A percentile compares a stretch with the other conserved stretches of the same genome.
Conservation (phyloP, 306 rosid species). For the Pterocarpus santalinus region DNA sequence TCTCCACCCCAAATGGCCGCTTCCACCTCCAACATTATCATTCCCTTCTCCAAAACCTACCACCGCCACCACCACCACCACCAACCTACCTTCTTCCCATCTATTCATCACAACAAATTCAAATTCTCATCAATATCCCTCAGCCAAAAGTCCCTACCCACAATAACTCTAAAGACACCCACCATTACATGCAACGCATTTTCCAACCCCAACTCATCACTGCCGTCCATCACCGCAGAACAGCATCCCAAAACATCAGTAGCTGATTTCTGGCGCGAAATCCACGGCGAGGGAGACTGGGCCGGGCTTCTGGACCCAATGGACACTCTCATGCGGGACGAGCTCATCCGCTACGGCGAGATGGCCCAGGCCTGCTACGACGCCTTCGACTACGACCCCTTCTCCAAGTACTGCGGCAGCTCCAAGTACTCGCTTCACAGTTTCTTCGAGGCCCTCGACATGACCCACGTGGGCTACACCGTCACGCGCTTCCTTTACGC, state of each 20-base stretch:
- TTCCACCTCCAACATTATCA: no score
- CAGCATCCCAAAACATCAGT: background rate
- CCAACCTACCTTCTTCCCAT: no score
- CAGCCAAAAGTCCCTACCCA: no score
- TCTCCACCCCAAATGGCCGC: no score
- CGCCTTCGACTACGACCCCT: slow-evolving; percentile 79
- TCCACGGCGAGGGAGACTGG: slow-evolving; percentile 80
- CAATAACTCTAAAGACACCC: background rate
- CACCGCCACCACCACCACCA: no score
- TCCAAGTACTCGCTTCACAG: slow-evolving; percentile 51
- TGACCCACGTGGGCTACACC: slow-evolving; percentile 52
- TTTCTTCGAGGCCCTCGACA: slow-evolving; percentile 47
- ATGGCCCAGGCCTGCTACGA: slow-evolving; percentile 90
- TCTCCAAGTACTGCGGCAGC: slow-evolving; percentile 80
- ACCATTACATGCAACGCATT: slow-evolving; percentile 10
- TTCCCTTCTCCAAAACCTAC: no score
- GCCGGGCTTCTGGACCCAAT: slow-evolving; percentile 71
- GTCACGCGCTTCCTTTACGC: slow-evolving; percentile 74
- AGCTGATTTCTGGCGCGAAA: slow-evolving; percentile 65
- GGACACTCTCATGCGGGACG: slow-evolving; percentile 63
- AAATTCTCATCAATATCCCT: no score
- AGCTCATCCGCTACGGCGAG: slow-evolving; percentile 76
- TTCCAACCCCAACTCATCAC: no score
- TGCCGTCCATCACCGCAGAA: no score
- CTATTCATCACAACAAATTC: no score